These are phyloP conservation scores for Microstroma glucosiphilum DNA, from an alignment of 1,284 basidiomycete genomes.

Conservation along the genomic window DNA sequence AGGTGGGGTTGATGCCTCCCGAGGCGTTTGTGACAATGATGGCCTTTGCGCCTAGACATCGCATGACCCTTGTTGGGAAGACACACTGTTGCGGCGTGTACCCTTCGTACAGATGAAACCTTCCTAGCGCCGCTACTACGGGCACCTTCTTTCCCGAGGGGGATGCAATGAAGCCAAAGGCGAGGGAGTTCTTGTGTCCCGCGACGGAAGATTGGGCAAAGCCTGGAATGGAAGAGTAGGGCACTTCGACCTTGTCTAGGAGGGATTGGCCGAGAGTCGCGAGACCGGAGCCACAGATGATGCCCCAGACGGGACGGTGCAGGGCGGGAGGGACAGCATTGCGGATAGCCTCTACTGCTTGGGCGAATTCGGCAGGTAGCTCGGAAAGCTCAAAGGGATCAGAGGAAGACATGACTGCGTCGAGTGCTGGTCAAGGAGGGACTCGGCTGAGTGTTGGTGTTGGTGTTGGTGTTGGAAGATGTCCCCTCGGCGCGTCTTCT, in stretches of 20 bases:
- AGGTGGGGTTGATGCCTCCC: conserved; percentile 65
- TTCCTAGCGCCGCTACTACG: conserved; percentile 75
- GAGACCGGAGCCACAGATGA: conserved; percentile 38
- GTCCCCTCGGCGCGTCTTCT: too few relatives aligned
- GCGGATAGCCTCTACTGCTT: conserved; percentile 26
- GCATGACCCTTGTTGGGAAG: conserved; percentile 71
- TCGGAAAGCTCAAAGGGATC: neutral
- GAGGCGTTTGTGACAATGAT: conserved; percentile 76
- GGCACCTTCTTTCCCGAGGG: conserved; percentile 53
- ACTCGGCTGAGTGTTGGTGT: too few relatives aligned
- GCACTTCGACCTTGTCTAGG: conserved; percentile 21
- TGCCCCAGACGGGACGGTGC: conserved; percentile 31
- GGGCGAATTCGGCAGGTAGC: conserved; percentile 23
- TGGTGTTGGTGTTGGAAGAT: too few relatives aligned
- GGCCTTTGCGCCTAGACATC: conserved; percentile 64
- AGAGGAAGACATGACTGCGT: neutral
- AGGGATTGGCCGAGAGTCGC: conserved; percentile 26
- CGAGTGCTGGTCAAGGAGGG: too few relatives aligned
- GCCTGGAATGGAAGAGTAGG: conserved; percentile 30
- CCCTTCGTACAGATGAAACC: conserved; percentile 78
- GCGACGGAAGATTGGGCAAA: conserved; percentile 55
- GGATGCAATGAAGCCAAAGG: conserved; percentile 64
- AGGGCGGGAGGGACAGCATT: conserved; percentile 18
- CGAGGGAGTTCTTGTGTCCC: conserved; percentile 69
- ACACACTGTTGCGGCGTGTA: conserved; percentile 58